phyloP scores from a whole-genome alignment of 2,329 filamentous ascomycete genomes.

The Teratosphaeria pseudoeucalypti region DNA sequence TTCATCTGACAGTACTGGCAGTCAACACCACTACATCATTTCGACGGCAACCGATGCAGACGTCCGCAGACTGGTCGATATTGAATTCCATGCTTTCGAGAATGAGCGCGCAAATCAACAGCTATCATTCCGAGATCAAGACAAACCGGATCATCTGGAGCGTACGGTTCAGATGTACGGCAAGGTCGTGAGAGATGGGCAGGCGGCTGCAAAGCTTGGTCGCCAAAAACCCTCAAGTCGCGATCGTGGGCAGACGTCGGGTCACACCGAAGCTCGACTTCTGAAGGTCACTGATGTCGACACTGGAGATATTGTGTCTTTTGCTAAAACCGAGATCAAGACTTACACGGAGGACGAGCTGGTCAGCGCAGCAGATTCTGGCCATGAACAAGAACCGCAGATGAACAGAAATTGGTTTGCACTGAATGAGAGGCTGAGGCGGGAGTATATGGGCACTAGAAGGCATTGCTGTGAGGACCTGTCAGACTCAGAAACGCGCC shows the following conservation, averaged over 20 bases:
- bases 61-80: constrained; percentile 26
- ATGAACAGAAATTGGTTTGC: constrained; percentile 28
- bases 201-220: neutral
- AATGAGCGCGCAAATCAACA: constrained; percentile 24
- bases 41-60: constrained; percentile 15
- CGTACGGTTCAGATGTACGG: constrained; percentile 11
- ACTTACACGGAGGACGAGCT: constrained; percentile 18
- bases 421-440: constrained; percentile 20
- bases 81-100: constrained; percentile 32
- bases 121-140: constrained; percentile 22
- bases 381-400: constrained; percentile 19
- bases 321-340: constrained; percentile 22
- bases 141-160: constrained; percentile 18
- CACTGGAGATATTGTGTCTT: constrained; percentile 20
- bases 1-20: constrained; percentile 7
- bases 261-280: constrained; percentile 7
- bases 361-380: constrained; percentile 17
- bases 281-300: constrained; percentile 21
- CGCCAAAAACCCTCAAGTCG: neutral
- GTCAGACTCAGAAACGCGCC: neutral
- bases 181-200: neutral
- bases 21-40: constrained; percentile 13
- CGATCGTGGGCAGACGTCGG: neutral
- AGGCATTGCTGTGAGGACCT: constrained; percentile 21
- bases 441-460: constrained; percentile 18